Conservation (phyloP, 495 filamentous ascomycete genomes). For the Daldinia caldariorum region DNA sequence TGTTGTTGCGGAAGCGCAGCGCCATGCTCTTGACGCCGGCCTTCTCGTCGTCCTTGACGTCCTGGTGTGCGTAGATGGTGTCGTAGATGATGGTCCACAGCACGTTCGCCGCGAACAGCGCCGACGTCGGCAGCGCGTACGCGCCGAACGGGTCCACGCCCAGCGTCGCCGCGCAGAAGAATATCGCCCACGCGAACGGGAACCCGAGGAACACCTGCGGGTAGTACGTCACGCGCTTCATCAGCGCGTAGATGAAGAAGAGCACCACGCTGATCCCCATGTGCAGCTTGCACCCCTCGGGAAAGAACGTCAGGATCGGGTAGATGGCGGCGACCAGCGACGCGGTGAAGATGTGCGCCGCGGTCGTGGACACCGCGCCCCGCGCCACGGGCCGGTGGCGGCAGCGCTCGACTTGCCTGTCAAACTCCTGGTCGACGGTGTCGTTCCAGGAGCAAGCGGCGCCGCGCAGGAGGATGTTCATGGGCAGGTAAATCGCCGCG, state of each 20-base stretch:
- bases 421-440: constrained; percentile 54
- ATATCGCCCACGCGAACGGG: constrained; percentile 41
- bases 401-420: constrained; percentile 53
- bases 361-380: constrained; percentile 52
- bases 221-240: constrained; percentile 50
- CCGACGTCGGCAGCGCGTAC: constrained; percentile 6
- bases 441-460: constrained; percentile 56
- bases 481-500: constrained; percentile 22
- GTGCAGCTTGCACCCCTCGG: constrained; percentile 15
- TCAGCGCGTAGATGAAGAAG: constrained; percentile 44
- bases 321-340: background rate
- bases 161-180: constrained; percentile 37
- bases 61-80: constrained; percentile 59
- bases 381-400: constrained; percentile 57
- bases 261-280: constrained; percentile 20
- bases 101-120: constrained; percentile 42
- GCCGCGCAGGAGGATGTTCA: constrained; percentile 48
- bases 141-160: constrained; percentile 31
- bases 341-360: constrained; percentile 48
- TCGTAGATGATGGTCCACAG: constrained; percentile 60
- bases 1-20: constrained; percentile 45
- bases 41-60: constrained; percentile 55
- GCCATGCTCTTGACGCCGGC: constrained; percentile 55
- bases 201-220: constrained; percentile 52
- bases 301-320: constrained; percentile 11